Base-by-base conservation (phyloP, 495 filamentous ascomycete species). In the Hypomontagnella monticulosa region DNA sequence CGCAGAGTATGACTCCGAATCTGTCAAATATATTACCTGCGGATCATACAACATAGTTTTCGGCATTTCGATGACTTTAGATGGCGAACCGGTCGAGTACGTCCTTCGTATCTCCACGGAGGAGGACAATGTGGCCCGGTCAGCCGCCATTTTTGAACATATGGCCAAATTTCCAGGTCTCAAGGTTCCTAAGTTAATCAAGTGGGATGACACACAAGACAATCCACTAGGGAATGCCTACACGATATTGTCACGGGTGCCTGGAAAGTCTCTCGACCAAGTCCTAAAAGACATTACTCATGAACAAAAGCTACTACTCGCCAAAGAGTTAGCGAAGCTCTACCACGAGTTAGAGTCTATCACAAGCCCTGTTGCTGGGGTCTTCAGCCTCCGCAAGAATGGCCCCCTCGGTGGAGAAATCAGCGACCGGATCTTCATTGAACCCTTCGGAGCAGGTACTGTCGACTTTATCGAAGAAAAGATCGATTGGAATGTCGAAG, bases 111-210 rank as follows among this genome's bases (percentile, higher is more conserved):
- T 63, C 33, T 41, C 59, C 32, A 14, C 33, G 8, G 16, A 1
- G 6, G 40, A 38, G n/a, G n/a, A n/a, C n/a, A n/a, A n/a, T n/a
- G n/a, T n/a, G n/a, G n/a, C n/a, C n/a, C n/a, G n/a, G n/a, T n/a
- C n/a, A n/a, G n/a, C n/a, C n/a, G n/a, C n/a, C n/a, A n/a, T n/a
- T 3, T 9, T 5, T 20, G 44, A 56, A 12, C 36, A 63, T 42
- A 9, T 63, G 20, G 16, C 11, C 19, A 38, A 43, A n/a, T 55
- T 33, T 34, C n/a, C 59, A 1, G 34, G 33, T 11, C 43, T 63
- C 1, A 63, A 63, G 12, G 59, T 46, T 4, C 59, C 59, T 4
- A 23, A 41, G 30, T 32, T 63, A 8, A 56, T 63, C 36, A 34
- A 23, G 11, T 63, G 51, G 42, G 59, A 63, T 18, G 44, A 33